Evolutionary conservation across 1,284 basidiomycete genomes (phyloP).

Genomic region (Heliocybe sulcata): DNA sequence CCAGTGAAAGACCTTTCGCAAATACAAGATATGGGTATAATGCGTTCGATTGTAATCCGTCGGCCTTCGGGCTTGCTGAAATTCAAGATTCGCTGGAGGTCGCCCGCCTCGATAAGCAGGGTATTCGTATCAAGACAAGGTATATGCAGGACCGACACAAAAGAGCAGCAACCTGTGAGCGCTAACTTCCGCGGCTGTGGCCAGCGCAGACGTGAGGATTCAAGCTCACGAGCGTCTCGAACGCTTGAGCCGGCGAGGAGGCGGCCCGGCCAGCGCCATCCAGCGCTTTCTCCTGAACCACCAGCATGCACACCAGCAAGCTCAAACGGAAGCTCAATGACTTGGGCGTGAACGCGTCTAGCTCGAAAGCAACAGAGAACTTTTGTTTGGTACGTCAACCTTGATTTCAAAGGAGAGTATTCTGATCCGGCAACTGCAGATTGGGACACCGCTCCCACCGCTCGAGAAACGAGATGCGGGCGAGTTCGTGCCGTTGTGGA

Average conservation of each 20-base stretch:
- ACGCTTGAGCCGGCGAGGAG: background rate
- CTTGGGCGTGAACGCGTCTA: conserved; percentile 64
- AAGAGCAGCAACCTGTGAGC: too few relatives aligned
- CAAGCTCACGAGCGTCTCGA: too few relatives aligned
- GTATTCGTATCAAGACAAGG: too few relatives aligned
- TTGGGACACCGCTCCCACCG: conserved; percentile 87
- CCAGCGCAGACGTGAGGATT: too few relatives aligned
- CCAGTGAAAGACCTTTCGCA: too few relatives aligned
- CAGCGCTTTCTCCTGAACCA: background rate
- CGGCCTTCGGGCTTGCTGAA: too few relatives aligned
- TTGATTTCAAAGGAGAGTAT: background rate
- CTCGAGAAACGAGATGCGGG: conserved; percentile 87
- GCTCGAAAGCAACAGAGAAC: conserved; percentile 71
- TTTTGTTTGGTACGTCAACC: conserved; percentile 70
- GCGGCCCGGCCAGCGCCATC: background rate
- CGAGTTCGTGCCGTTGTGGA: conserved; percentile 95
- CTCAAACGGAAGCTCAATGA: conserved; percentile 80
- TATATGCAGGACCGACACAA: too few relatives aligned
- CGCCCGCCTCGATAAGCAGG: too few relatives aligned
- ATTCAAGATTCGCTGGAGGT: too few relatives aligned
- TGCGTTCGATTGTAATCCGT: too few relatives aligned
- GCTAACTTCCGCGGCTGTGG: too few relatives aligned
- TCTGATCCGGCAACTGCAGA: conserved; percentile 37
- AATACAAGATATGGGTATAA: too few relatives aligned
- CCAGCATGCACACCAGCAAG: conserved; percentile 35